These are phyloP conservation scores for Lactarius hengduanensis DNA, from an alignment of 768 basidiomycete genomes.

Conservation along the genomic window DNA sequence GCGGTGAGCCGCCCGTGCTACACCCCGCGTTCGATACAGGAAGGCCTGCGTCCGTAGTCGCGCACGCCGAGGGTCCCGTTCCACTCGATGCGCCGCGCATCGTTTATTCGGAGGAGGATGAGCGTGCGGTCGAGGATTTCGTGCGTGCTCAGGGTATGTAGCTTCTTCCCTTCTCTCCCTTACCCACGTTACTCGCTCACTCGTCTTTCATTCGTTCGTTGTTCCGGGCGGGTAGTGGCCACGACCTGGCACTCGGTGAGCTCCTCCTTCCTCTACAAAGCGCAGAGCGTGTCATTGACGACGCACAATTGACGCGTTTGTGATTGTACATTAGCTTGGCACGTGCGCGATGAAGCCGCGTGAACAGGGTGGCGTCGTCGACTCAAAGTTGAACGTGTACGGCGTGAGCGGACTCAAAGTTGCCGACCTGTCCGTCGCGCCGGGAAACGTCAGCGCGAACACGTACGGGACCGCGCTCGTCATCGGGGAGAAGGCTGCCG, in stretches of 20 bases:
- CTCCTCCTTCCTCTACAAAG: too few species aligned
- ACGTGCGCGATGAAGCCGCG: constrained; percentile 67
- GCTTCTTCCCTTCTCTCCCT: neutral
- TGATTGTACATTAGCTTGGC: constrained; percentile 43
- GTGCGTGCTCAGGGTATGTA: constrained; percentile 23
- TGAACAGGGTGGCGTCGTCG: constrained; percentile 59
- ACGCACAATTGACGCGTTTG: neutral
- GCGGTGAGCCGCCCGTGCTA: constrained; percentile 33
- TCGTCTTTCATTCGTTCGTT: neutral
- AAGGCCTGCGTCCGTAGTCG: constrained; percentile 31
- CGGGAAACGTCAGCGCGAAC: constrained; percentile 42
- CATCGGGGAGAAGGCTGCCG: constrained; percentile 61
- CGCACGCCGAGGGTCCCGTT: constrained; percentile 27
- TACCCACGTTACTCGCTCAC: neutral
- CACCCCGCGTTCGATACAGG: constrained; percentile 36
- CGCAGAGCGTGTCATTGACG: neutral
- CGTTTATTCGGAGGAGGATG: constrained; percentile 32
- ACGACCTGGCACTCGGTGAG: too few species aligned
- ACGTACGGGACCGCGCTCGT: constrained; percentile 45
- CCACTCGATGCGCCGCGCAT: constrained; percentile 34
- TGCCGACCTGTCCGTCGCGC: constrained; percentile 43
- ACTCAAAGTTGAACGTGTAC: constrained; percentile 60
- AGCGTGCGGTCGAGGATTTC: constrained; percentile 38
- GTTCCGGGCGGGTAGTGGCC: too few species aligned
- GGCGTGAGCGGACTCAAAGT: constrained; percentile 57